Evolutionary conservation across 306 rosid genomes (phyloP).

Genomic region (Ormosia emarginata): DNA sequence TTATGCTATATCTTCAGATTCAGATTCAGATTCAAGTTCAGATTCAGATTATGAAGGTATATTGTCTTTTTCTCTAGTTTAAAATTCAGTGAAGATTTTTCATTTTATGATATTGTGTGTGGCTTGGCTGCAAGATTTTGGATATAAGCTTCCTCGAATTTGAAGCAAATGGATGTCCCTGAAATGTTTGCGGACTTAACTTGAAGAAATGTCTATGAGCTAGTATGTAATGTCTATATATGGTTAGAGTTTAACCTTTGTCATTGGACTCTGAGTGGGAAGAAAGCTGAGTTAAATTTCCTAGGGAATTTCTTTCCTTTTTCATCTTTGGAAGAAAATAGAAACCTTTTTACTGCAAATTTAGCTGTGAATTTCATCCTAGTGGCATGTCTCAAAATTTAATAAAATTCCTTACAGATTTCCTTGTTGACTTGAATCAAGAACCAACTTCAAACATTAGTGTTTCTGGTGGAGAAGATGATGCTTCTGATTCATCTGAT

Average conservation of each 20-base stretch:
- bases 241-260: not conserved
- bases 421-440: constrained; percentile 14
- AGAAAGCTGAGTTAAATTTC: not conserved
- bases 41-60: constrained; percentile 15
- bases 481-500: constrained; percentile 22
- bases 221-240: not conserved
- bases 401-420: constrained; percentile 12
- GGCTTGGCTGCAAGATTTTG: not conserved
- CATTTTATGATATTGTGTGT: not conserved
- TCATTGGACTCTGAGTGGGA: not conserved
- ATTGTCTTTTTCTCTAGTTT: not conserved
- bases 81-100: not conserved
- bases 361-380: not conserved
- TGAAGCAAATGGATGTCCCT: not conserved
- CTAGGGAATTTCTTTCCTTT: not conserved
- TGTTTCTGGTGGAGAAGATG: constrained; percentile 22
- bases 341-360: not conserved
- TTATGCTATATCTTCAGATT: not conserved
- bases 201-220: not conserved
- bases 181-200: not conserved
- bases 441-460: constrained; percentile 3
- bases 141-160: not conserved
- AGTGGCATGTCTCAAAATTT: not conserved
- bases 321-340: not conserved
- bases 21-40: not conserved